phyloP scores from a whole-genome alignment of 768 basidiomycete species.

The Lentinula detonsa region DNA sequence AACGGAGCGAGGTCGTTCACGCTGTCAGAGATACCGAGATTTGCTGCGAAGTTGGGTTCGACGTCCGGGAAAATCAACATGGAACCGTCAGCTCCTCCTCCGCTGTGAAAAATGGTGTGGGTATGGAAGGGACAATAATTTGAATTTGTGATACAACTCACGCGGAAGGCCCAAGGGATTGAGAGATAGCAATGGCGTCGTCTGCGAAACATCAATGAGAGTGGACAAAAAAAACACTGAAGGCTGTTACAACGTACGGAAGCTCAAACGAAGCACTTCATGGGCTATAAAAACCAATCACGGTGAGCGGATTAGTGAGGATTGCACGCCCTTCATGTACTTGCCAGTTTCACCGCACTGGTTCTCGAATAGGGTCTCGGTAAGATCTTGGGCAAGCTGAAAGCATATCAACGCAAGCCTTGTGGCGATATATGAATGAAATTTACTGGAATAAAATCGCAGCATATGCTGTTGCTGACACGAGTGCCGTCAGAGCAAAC shows the following conservation, averaged over 20 bases:
- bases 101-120: constrained; percentile 9
- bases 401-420: too few relatives aligned
- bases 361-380: constrained; percentile 25
- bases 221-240: constrained; percentile 11
- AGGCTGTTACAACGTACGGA: constrained; percentile 10
- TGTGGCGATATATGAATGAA: too few relatives aligned
- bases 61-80: constrained; percentile 21
- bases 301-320: neutral
- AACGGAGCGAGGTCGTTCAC: constrained; percentile 11
- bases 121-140: neutral
- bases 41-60: constrained; percentile 15
- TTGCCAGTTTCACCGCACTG: constrained; percentile 22
- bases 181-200: constrained; percentile 14
- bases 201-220: constrained; percentile 11
- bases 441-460: constrained; percentile 3
- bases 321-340: neutral
- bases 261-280: constrained; percentile 21
- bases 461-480: neutral
- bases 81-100: constrained; percentile 26
- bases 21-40: constrained; percentile 10
- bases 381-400: constrained; percentile 17
- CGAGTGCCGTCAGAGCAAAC: constrained; percentile 1
- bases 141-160: neutral
- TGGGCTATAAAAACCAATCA: constrained; percentile 16
- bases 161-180: constrained; percentile 2